Evolutionary conservation across 2,329 filamentous ascomycete species (phyloP).

Genomic region (Diplodia corticola): DNA sequence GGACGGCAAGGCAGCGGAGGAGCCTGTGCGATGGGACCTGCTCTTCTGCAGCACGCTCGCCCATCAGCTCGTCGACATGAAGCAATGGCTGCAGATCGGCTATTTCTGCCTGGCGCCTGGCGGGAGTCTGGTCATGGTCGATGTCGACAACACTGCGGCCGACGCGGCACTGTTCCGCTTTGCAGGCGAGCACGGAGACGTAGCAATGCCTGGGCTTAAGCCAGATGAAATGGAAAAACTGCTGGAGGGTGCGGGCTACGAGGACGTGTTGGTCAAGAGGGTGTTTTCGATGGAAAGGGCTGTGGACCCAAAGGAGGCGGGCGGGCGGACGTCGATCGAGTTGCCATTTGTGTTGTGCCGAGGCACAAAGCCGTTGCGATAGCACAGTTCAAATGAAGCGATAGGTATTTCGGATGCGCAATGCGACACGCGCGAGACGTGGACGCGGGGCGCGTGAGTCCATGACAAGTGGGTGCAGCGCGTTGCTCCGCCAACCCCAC

Average conservation of each 20-base stretch:
- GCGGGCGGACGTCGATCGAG: constrained; percentile 45
- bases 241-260: constrained; percentile 52
- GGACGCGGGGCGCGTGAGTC: not conserved
- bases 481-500: constrained; percentile 6
- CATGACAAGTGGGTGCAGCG: not conserved
- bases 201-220: constrained; percentile 56
- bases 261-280: constrained; percentile 49
- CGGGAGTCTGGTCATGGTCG: constrained; percentile 55
- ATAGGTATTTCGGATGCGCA: not conserved
- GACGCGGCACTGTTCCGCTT: constrained; percentile 56
- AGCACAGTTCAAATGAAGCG: not conserved
- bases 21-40: constrained; percentile 49
- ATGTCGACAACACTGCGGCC: constrained; percentile 59
- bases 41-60: constrained; percentile 56
- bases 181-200: constrained; percentile 52
- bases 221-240: constrained; percentile 44
- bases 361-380: constrained; percentile 28
- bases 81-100: constrained; percentile 48
- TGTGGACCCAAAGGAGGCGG: constrained; percentile 44
- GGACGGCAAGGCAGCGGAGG: constrained; percentile 15
- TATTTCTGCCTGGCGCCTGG: constrained; percentile 50
- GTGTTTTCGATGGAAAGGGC: constrained; percentile 54
- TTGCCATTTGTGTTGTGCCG: constrained; percentile 48
- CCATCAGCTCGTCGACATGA: constrained; percentile 55
- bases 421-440: not conserved